These are phyloP conservation scores for Rhododendron ovatum DNA, from an alignment of 148 eudicot genomes.

Conservation along the genomic window DNA sequence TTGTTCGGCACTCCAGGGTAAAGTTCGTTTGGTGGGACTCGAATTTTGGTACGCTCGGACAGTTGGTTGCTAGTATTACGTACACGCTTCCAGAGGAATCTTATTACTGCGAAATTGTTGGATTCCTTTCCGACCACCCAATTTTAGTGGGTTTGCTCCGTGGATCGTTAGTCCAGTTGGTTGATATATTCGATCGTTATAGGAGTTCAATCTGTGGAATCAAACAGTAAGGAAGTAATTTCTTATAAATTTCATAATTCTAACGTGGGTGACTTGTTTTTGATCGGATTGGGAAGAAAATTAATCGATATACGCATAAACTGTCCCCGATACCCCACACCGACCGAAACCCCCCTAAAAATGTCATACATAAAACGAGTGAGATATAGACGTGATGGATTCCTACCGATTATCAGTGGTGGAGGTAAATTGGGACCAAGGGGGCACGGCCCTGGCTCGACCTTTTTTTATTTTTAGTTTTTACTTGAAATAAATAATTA, in stretches of 20 bases:
- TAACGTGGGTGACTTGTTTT: rapidly evolving
- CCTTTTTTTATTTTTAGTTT: too few relatives aligned
- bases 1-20: background rate
- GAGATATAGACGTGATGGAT: background rate
- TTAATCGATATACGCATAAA: too few relatives aligned
- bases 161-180: too few relatives aligned
- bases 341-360: too few relatives aligned
- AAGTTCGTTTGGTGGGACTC: background rate
- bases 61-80: background rate
- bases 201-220: too few relatives aligned
- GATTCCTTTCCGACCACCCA: background rate
- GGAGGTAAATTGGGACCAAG: background rate
- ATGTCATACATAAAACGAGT: background rate
- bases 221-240: background rate
- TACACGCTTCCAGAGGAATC: background rate
- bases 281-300: background rate
- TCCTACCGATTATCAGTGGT: background rate
- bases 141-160: background rate
- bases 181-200: too few relatives aligned
- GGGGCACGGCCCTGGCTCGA: background rate
- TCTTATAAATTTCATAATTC: too few relatives aligned
- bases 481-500: too few relatives aligned
- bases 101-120: background rate
- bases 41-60: background rate
- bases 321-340: too few relatives aligned